phyloP scores from a whole-genome alignment of 148 eudicot genomes.

The Mesembryanthemum crystallinum region DNA sequence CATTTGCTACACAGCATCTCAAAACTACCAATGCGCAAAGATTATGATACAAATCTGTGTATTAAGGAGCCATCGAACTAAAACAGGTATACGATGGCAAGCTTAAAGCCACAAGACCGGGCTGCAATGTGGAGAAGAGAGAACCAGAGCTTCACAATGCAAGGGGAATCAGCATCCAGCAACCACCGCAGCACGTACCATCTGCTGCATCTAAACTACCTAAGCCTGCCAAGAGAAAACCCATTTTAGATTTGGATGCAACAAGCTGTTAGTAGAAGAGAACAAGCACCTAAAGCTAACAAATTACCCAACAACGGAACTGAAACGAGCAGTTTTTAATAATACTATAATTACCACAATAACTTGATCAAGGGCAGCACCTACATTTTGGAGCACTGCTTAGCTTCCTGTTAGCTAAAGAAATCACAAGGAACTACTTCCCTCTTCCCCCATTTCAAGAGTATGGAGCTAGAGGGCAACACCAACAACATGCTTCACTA shows the following conservation, averaged over 20 bases:
- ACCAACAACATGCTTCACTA: no score
- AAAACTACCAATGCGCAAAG: slow-evolving; percentile 25
- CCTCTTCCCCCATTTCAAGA: no score
- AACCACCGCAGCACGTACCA: slow-evolving; percentile 7
- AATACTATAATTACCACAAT: no score
- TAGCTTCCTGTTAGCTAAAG: no score
- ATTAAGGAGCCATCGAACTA: slow-evolving; percentile 20
- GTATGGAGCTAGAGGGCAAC: no score
- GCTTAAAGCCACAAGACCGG: slow-evolving; percentile 3
- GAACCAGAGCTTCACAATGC: neutral
- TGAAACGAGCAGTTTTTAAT: no score
- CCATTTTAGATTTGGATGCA: neutral
- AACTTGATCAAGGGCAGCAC: no score
- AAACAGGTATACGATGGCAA: slow-evolving; percentile 1
- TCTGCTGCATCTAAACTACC: slow-evolving; percentile 24
- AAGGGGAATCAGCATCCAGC: neutral
- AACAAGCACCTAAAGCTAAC: no score
- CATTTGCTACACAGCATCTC: slow-evolving; percentile 34
- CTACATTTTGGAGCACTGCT: no score
- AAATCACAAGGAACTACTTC: no score
- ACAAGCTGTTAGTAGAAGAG: no score
- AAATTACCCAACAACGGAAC: no score
- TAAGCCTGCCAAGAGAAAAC: slow-evolving; percentile 10
- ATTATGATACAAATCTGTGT: slow-evolving; percentile 26
- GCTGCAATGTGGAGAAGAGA: slow-evolving; percentile 9